Conservation (phyloP, 2,329 filamentous ascomycete genomes). For the Coniochaeta sp. region DNA sequence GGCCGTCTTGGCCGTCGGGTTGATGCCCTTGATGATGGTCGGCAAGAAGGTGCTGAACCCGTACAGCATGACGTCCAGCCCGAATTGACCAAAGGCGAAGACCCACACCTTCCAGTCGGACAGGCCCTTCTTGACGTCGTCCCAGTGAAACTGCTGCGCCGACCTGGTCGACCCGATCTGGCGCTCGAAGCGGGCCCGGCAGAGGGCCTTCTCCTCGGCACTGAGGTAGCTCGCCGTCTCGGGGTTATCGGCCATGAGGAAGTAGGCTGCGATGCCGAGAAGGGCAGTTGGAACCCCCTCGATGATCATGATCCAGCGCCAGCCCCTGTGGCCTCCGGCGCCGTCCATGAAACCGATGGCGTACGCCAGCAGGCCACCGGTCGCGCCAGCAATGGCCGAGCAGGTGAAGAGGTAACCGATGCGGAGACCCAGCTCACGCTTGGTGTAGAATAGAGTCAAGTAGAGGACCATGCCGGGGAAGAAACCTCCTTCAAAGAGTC, state of each 20-base stretch:
- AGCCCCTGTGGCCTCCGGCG: constrained; percentile 7
- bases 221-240: constrained; percentile 28
- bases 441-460: neutral
- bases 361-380: constrained; percentile 6
- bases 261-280: neutral
- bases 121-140: constrained; percentile 27
- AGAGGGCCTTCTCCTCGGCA: constrained; percentile 31
- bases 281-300: constrained; percentile 30
- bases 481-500: constrained; percentile 37
- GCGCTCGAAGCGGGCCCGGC: constrained; percentile 23
- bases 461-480: constrained; percentile 25
- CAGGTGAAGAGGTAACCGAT: constrained; percentile 6
- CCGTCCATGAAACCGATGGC: constrained; percentile 8
- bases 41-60: constrained; percentile 33
- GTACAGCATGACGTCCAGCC: constrained; percentile 5
- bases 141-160: constrained; percentile 23
- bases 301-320: constrained; percentile 38
- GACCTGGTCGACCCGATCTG: constrained; percentile 15
- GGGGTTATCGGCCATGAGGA: constrained; percentile 35
- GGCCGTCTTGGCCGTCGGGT: constrained; percentile 25
- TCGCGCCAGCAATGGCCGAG: constrained; percentile 5
- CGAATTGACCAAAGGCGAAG: neutral
- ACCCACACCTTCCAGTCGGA: constrained; percentile 40
- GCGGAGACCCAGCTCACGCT: neutral
- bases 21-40: constrained; percentile 32